Evolutionary conservation across 1,284 basidiomycete species (phyloP), one percentile per base, ranked within the genome.

Genomic region (Tilletia caries): DNA sequence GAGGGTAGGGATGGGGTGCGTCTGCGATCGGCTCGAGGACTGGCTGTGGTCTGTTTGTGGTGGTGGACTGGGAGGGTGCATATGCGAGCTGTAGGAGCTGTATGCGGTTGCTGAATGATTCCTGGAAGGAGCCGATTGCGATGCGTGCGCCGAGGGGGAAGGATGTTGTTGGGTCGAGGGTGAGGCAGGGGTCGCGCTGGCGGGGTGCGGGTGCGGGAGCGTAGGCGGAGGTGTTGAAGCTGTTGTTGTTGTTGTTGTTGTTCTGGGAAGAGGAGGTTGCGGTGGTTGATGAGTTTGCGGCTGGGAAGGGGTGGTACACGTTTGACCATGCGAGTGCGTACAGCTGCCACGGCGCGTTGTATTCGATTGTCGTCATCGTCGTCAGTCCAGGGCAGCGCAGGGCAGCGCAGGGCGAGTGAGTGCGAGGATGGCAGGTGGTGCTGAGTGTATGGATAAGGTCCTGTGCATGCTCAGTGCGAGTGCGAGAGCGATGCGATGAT

Each of bases 1-100:
- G 76, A 20, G 82, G 82, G 69, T 83, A 83, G 15, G 79, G 82
- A 71, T 83, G 82, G 15, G 77, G 70, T 3, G 79, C 77, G 50
- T 79, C 76, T 29, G 82, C 82, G 1, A 83, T 74, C 1, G 79
- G 74, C 0, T 71, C 67, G 2, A 82, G 70, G 4, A 72, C 60
- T 20, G 64, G 37, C 8, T 68, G 48, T 32, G 52, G 52, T 34
- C 60, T 25, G 37, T 62, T 62, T 20, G 52, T 67, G 15, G 25
- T 18, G 23, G 52, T 52, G 3, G 60, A 27, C 23, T 67, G 37
- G 37, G 66, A 58, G n/a, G 66, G 60, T 3, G 66, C 52, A 34
- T 62, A 54, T 10, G 58, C 58, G 58, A 62, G 58, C 33, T 62
- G 58, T 8, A 83, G 76, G 50, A 83, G 73, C 71, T 82, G 82